Percentiles rank a stretch among this genome's conserved stretches.
Evolutionary conservation across 169 alveolate species (phyloP).

Genomic region (Plasmodium cynomolgi): DNA sequence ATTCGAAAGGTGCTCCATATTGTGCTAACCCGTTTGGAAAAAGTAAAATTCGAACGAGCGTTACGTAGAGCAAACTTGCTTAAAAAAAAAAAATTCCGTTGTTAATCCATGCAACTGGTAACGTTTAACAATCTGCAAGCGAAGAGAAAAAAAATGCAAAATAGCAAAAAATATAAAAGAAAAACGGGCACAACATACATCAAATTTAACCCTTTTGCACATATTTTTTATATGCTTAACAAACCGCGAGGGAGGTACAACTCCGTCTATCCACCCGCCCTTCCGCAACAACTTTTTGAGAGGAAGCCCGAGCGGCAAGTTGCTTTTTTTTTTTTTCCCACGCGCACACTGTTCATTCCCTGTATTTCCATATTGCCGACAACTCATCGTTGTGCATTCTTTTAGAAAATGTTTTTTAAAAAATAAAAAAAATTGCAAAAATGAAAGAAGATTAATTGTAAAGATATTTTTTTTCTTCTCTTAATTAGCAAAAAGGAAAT

Average conservation of each 20-base stretch:
- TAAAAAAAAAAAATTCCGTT: neutral
- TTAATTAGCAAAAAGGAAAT: too few relatives aligned
- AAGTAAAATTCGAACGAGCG: neutral
- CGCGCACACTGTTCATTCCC: neutral
- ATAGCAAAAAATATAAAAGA: neutral
- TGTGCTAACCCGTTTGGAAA: neutral
- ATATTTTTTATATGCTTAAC: neutral
- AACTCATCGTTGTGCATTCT: neutral
- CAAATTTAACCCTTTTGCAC: neutral
- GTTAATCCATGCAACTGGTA: neutral
- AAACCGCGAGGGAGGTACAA: neutral
- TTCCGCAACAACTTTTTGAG: neutral
- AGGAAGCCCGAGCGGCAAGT: neutral
- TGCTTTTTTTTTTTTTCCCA: neutral
- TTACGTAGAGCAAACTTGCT: neutral
- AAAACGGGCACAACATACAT: neutral
- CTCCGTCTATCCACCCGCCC: neutral
- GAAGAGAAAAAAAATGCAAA: neutral
- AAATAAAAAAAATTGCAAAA: too few relatives aligned
- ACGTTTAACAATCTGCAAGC: neutral
- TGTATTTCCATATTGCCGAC: neutral
- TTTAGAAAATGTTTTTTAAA: neutral
- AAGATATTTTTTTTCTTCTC: neutral
- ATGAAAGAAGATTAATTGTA: neutral
- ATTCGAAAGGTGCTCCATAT: neutral